Conservation (phyloP, 2,329 filamentous ascomycete species). For the Colletotrichum sp. region DNA sequence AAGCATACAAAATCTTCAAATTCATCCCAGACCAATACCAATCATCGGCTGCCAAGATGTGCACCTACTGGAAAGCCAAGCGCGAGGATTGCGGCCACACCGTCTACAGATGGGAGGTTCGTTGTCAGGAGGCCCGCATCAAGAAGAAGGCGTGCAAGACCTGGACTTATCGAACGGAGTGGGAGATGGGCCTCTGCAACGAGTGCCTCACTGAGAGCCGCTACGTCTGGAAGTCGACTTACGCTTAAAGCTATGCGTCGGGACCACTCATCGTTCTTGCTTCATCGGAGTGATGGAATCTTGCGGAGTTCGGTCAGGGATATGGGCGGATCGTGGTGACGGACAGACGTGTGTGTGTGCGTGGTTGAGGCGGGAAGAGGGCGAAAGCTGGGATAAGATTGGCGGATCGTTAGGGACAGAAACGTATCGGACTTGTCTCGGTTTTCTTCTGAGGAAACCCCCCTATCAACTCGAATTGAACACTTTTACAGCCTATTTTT, state of each 20-base stretch:
- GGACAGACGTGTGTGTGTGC: neutral
- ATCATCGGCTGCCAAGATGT: neutral
- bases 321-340: neutral
- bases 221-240: neutral
- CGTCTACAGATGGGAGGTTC: neutral
- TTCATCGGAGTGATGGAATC: neutral
- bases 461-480: neutral
- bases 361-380: neutral
- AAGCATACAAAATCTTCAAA: neutral
- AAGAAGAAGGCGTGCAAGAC: neutral
- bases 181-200: conserved; percentile 6
- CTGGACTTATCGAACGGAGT: neutral
- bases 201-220: neutral
- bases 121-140: neutral
- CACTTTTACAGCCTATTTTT: neutral
- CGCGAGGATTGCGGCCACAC: neutral
- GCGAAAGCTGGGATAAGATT: neutral
- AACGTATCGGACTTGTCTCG: neutral
- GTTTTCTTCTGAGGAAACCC: neutral
- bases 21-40: neutral
- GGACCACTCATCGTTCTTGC: neutral
- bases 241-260: neutral
- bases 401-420: neutral
- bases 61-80: neutral
- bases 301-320: neutral